A percentile compares a stretch with the other conserved stretches of the same genome.
Conservation (phyloP, 2,329 filamentous ascomycete species). For the Fusarium fujikuroi region DNA sequence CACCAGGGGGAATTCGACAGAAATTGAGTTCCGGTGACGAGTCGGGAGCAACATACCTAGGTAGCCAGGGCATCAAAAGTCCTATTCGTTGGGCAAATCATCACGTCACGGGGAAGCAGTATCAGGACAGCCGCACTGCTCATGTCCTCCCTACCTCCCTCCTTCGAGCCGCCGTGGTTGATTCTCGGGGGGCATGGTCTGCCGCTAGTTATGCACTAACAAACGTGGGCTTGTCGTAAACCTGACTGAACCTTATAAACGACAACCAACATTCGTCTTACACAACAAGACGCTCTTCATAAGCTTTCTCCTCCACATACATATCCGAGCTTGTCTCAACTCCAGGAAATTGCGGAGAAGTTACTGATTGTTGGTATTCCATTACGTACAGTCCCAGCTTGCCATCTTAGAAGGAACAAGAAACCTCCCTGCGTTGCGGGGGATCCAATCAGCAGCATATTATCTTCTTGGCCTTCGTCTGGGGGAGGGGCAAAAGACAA, state of each 20-base stretch:
- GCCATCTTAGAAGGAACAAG: conserved; percentile 13
- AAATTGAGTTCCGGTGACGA: not conserved
- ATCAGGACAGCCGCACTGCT: not conserved
- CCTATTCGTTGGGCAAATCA: not conserved
- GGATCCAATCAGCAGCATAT: conserved; percentile 19
- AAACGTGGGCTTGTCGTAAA: not conserved
- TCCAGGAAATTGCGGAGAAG: conserved; percentile 29
- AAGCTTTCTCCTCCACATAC: not conserved
- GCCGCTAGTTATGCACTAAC: not conserved
- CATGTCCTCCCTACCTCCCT: not conserved
- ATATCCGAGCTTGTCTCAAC: conserved; percentile 18
- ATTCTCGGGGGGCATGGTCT: not conserved
- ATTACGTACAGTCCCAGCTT: conserved; percentile 34
- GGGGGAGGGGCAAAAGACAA: conserved; percentile 29
- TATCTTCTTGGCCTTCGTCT: conserved; percentile 30
- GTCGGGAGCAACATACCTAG: not conserved
- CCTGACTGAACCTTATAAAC: not conserved
- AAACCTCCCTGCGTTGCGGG: conserved; percentile 24
- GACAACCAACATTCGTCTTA: not conserved
- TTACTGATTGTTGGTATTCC: conserved; percentile 9
- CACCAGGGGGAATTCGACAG: not conserved
- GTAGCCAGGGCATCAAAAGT: not conserved
- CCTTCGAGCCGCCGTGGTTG: not conserved
- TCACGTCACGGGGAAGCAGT: not conserved
- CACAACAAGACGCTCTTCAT: not conserved